phyloP scores from a whole-genome alignment of 2,329 filamentous ascomycete genomes.

The Colletotrichum musae region DNA sequence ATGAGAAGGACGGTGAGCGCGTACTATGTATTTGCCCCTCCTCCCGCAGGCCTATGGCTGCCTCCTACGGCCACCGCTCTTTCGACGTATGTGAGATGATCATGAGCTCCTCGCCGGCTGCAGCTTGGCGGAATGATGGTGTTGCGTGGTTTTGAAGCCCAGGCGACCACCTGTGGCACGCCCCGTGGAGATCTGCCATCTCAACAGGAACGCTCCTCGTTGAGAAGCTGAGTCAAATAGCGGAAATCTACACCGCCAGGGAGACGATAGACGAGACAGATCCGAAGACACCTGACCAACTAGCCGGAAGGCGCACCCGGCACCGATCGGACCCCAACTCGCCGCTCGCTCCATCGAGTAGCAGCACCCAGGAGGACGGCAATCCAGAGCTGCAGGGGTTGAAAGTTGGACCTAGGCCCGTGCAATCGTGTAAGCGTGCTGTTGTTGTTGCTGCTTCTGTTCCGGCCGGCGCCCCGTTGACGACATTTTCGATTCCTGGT shows the following conservation, averaged over 20 bases:
- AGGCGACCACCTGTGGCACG: slow-evolving; percentile 31
- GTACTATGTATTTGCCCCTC: slow-evolving; percentile 12
- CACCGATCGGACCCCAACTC: slow-evolving; percentile 25
- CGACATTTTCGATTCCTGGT: slow-evolving; percentile 6
- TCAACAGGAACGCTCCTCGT: slow-evolving; percentile 39
- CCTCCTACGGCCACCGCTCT: slow-evolving; percentile 38
- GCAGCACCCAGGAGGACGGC: background rate
- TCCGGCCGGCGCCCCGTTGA: background rate
- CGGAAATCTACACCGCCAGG: slow-evolving; percentile 37
- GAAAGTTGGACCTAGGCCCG: background rate
- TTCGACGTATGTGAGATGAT: slow-evolving; percentile 36
- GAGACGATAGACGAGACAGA: slow-evolving; percentile 31
- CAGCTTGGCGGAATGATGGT: slow-evolving; percentile 29
- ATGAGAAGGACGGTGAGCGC: slow-evolving; percentile 35
- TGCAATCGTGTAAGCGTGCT: no score
- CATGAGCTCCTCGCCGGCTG: slow-evolving; percentile 33
- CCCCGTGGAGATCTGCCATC: slow-evolving; percentile 29
- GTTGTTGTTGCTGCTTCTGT: no score
- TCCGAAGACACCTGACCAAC: slow-evolving; percentile 34
- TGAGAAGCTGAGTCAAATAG: slow-evolving; percentile 30
- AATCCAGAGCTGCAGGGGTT: background rate
- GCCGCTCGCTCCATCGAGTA: slow-evolving; percentile 23
- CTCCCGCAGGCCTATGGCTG: slow-evolving; percentile 15
- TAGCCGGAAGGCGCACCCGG: slow-evolving; percentile 35
- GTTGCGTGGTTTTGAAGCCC: slow-evolving; percentile 20